Conservation (phyloP, 208 protist species). For the Angomonas deanei region DNA sequence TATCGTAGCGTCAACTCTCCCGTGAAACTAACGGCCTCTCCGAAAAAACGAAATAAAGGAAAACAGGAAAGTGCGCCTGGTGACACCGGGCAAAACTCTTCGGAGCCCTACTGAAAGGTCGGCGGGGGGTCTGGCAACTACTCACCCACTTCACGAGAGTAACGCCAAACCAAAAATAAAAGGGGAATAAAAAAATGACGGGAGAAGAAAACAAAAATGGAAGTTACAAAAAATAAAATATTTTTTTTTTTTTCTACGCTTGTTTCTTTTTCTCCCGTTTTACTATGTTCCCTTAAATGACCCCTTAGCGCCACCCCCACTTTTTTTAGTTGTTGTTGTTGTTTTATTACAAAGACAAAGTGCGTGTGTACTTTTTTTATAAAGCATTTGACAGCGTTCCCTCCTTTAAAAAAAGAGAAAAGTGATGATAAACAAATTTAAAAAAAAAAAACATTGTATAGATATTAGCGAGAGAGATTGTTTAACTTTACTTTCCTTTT, state of each 20-base stretch:
- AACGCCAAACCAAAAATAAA: not conserved
- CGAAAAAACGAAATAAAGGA: not conserved
- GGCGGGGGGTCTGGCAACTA: not conserved
- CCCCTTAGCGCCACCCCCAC: not conserved
- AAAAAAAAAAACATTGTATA: no score
- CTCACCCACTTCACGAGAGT: not conserved
- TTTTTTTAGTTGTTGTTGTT: not conserved
- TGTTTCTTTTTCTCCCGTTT: constrained; percentile 8
- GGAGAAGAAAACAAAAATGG: constrained; percentile 2
- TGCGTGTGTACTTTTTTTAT: not conserved
- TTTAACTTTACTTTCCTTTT: no score
- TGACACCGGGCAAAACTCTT: not conserved
- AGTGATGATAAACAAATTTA: no score
- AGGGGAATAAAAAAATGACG: not conserved
- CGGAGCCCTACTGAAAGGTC: not conserved
- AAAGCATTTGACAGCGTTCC: no score
- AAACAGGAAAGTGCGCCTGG: not conserved
- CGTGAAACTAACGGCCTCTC: not conserved
- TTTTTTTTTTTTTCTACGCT: not conserved
- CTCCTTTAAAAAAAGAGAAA: no score
- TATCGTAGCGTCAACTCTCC: not conserved
- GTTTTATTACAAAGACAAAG: not conserved
- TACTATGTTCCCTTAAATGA: not conserved
- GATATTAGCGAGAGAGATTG: no score
- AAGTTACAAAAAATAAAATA: constrained; percentile 3